phyloP scores from a whole-genome alignment of 495 filamentous ascomycete genomes.

The Acidiella bohemica region DNA sequence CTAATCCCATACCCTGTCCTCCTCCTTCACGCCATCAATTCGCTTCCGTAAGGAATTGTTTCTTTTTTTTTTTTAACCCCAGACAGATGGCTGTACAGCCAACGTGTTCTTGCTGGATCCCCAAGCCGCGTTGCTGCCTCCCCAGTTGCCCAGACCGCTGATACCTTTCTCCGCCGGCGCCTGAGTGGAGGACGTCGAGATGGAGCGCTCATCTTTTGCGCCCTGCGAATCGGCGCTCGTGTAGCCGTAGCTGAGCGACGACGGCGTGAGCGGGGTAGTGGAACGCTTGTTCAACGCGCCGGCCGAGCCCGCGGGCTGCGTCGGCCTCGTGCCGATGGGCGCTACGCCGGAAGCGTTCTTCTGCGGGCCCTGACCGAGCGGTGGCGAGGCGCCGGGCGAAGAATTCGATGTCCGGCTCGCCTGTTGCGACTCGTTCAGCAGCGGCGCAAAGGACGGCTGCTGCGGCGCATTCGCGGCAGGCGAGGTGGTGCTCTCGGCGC shows the following conservation, averaged over 20 bases:
- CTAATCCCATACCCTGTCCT: no score
- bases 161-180: slow-evolving; percentile 37
- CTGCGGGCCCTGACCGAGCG: slow-evolving; percentile 37
- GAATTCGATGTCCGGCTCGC: slow-evolving; percentile 76
- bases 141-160: slow-evolving; percentile 22
- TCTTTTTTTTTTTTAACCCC: slow-evolving; percentile 31
- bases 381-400: slow-evolving; percentile 79
- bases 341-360: slow-evolving; percentile 55
- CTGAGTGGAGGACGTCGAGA: slow-evolving; percentile 45
- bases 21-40: no score
- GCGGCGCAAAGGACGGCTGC: slow-evolving; percentile 45
- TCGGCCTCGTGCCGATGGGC: slow-evolving; percentile 84
- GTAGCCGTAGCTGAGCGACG: slow-evolving; percentile 73
- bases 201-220: slow-evolving; percentile 35
- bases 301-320: slow-evolving; percentile 47
- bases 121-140: slow-evolving; percentile 29
- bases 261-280: slow-evolving; percentile 69
- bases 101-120: slow-evolving; percentile 25
- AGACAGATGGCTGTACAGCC: slow-evolving; percentile 32
- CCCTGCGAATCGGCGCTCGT: slow-evolving; percentile 38
- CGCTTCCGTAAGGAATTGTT: no score
- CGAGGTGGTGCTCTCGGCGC: slow-evolving; percentile 80
- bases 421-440: slow-evolving; percentile 62
- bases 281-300: slow-evolving; percentile 61
- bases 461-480: slow-evolving; percentile 55